phyloP scores from a whole-genome alignment of 495 filamentous ascomycete species.

The Neurospora africana region DNA sequence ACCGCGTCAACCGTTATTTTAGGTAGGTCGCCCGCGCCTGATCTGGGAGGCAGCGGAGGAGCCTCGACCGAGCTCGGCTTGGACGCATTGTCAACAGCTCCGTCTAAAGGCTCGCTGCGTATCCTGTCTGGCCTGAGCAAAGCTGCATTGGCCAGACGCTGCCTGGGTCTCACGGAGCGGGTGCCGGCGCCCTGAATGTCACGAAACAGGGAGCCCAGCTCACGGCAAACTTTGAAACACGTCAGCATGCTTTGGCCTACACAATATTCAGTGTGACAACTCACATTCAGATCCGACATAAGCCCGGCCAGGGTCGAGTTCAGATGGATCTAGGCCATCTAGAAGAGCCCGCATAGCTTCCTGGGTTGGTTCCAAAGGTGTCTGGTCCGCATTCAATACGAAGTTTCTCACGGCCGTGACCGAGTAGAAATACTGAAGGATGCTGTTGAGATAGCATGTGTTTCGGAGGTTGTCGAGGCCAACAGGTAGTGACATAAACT shows the following conservation, averaged over 20 bases:
- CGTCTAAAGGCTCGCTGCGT: constrained; percentile 3
- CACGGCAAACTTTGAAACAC: constrained; percentile 48
- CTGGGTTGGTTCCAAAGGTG: constrained; percentile 50
- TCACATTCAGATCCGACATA: constrained; percentile 47
- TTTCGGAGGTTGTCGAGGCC: constrained; percentile 90
- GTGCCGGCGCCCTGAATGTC: constrained; percentile 51
- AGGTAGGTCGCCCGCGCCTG: constrained; percentile 2
- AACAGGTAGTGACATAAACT: constrained; percentile 50
- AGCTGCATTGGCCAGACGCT: constrained; percentile 74
- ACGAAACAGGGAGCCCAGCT: constrained; percentile 63
- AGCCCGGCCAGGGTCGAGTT: constrained; percentile 29
- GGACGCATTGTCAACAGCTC: neutral
- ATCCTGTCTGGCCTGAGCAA: constrained; percentile 21
- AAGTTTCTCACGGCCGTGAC: constrained; percentile 73
- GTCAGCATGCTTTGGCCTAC: neutral
- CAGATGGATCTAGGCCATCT: constrained; percentile 41
- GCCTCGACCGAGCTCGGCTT: neutral
- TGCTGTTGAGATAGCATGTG: constrained; percentile 95
- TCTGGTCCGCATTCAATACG: constrained; percentile 59
- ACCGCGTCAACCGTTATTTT: constrained; percentile 12
- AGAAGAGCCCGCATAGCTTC: constrained; percentile 49
- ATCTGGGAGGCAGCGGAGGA: constrained; percentile 22
- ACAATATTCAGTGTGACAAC: constrained; percentile 16
- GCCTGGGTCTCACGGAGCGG: constrained; percentile 53
- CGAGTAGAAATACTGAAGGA: constrained; percentile 91